Evolutionary conservation across 805 yeast genomes (phyloP).

Genomic region (Spathaspora sp.): DNA sequence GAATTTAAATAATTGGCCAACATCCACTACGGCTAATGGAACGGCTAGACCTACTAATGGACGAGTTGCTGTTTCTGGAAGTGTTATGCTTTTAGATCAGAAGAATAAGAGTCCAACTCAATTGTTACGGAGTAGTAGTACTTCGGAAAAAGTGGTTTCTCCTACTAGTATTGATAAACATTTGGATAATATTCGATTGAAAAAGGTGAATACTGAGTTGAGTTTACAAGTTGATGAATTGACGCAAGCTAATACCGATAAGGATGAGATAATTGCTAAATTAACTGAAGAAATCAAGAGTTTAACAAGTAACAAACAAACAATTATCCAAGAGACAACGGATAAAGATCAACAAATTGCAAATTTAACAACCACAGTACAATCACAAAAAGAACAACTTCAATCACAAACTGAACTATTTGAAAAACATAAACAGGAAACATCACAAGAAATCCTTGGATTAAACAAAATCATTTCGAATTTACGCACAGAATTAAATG

Average conservation of each 20-base stretch:
- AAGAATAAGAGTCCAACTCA: slow-evolving; percentile 18
- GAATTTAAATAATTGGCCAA: slow-evolving; percentile 46
- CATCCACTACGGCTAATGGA: slow-evolving; percentile 7
- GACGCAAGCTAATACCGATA: slow-evolving; percentile 6
- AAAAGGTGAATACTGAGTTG: slow-evolving; percentile 25
- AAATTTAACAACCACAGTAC: slow-evolving; percentile 9
- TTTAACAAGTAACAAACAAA: not conserved
- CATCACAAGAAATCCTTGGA: slow-evolving; percentile 10
- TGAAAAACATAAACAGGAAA: slow-evolving; percentile 8
- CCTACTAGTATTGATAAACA: slow-evolving; percentile 40
- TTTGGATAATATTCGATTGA: slow-evolving; percentile 37
- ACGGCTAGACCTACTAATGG: not conserved
- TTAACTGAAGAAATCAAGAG: slow-evolving; percentile 4
- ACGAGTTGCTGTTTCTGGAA: slow-evolving; percentile 5
- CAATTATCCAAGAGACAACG: slow-evolving; percentile 6
- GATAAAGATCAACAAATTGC: slow-evolving; percentile 11
- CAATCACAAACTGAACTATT: not conserved
- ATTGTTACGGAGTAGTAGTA: slow-evolving; percentile 17
- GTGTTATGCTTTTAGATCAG: slow-evolving; percentile 17
- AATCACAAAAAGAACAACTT: not conserved
- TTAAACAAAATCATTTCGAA: slow-evolving; percentile 11
- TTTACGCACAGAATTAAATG: slow-evolving; percentile 17
- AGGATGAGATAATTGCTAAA: not conserved
- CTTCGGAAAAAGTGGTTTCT: slow-evolving; percentile 20
- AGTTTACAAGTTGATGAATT: slow-evolving; percentile 8